Evolutionary conservation across 1,284 basidiomycete species (phyloP), one percentile per base, ranked within the genome.

Genomic region (Mycena citricolor): DNA sequence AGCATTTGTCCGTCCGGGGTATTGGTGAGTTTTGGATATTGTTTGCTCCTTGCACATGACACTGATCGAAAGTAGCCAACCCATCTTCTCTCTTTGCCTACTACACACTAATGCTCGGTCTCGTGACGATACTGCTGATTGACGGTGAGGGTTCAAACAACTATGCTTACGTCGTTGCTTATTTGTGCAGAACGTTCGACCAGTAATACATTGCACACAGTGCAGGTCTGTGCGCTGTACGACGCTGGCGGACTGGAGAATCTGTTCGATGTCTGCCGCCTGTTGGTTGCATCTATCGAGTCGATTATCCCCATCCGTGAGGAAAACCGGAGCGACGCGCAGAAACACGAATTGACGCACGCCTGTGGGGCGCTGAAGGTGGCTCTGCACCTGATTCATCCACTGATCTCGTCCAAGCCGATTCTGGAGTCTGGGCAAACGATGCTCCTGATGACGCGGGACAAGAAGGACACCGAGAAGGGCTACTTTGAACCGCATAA

Each of bases 341-440:
- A 77, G 48, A 73, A 79, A 45, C 79, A 81, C 51, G 81, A 84
- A 47, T 68, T 89, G 19, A 71, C 81, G 2, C 83, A 90, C 59
- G 86, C 88, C 1, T 90, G 84, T 47, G 82, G 83, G 25, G 90
- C 86, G 7, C 64, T 97, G 42, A 92, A 91, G 63, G 82, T 93
- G 31, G 83, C 84, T 1, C 73, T 97, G 19, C 79, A 88, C 52
- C 70, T 97, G 25, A 68, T 98, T 23, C 75, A 82, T 45, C 82
- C 86, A 7, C 72, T 98, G 35, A 77, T 91, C 21, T 85, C 86
- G 1, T 79, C 87, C 23, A 88, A 87, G 55, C 79, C 88, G 11
- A 70, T 97, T 19, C 76, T 93, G 44, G 94, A 97, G 49, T 90
- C 90, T 10, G 74, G 82, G 1, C 94, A 98, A 62, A 95, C 93